phyloP scores from a whole-genome alignment of 345 rosid genomes.

The Eucalyptus lansdowneana region DNA sequence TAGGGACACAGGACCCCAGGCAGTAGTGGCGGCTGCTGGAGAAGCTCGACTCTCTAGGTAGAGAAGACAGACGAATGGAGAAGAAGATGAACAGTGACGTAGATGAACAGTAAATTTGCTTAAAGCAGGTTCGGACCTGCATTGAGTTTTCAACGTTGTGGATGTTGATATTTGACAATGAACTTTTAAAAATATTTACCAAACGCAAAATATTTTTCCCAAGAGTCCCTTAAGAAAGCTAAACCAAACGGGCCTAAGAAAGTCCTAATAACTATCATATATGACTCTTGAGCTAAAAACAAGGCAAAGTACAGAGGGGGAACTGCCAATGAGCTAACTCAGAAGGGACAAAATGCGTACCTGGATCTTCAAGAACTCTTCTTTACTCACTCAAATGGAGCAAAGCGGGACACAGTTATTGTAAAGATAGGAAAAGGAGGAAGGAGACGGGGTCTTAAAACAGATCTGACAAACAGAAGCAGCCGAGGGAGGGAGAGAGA shows the following conservation, averaged over 20 bases:
- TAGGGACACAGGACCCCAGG: no score
- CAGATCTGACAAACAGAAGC: not conserved
- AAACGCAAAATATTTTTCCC: rapidly evolving
- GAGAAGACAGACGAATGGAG: rapidly evolving
- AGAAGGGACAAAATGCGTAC: slow-evolving; percentile 10
- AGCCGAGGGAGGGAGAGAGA: not conserved
- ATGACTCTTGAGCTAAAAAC: not conserved
- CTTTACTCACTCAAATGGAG: slow-evolving; percentile 45
- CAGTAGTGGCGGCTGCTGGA: no score
- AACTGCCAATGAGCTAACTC: not conserved
- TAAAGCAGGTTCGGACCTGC: rapidly evolving
- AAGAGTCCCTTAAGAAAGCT: rapidly evolving
- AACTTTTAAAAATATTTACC: rapidly evolving
- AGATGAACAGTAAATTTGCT: no score
- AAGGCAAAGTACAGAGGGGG: not conserved
- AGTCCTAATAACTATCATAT: not conserved
- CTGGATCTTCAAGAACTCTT: slow-evolving; percentile 96
- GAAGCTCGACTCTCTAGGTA: rapidly evolving
- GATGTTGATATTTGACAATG: no score
- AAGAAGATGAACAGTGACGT: no score
- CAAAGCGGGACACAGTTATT: not conserved
- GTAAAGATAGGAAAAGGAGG: not conserved
- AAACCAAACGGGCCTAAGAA: rapidly evolving
- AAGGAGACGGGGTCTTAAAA: not conserved
- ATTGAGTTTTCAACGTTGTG: rapidly evolving